Conservation (phyloP, 768 basidiomycete genomes). For the Rhodotorula graminis region DNA sequence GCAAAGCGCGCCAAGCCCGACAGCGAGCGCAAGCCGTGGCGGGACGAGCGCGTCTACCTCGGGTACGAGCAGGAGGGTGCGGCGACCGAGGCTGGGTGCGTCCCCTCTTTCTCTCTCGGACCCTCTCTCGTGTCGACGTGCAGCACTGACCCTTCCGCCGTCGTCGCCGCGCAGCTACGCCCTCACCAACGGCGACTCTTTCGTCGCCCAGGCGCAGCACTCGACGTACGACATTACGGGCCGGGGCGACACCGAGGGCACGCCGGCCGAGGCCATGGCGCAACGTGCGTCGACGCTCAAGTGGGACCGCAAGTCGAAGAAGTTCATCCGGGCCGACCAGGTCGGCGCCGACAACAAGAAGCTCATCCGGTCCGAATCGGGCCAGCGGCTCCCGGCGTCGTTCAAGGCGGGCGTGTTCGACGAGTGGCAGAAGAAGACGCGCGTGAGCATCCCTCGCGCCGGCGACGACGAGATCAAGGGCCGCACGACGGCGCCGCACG, state of each 20-base stretch:
- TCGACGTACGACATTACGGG: constrained; percentile 76
- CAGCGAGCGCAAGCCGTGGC: constrained; percentile 54
- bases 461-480: constrained; percentile 66
- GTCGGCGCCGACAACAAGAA: constrained; percentile 88
- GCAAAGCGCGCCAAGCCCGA: constrained; percentile 47
- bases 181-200: constrained; percentile 75
- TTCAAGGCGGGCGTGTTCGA: constrained; percentile 92
- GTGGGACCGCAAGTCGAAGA: constrained; percentile 97
- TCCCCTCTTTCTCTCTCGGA: constrained; percentile 11
- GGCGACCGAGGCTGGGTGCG: constrained; percentile 81
- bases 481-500: constrained; percentile 4
- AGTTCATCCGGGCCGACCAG: constrained; percentile 79
- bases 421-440: constrained; percentile 83
- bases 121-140: neutral
- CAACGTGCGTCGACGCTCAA: constrained; percentile 58
- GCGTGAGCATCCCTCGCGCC: constrained; percentile 66
- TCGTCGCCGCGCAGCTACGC: constrained; percentile 62
- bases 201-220: constrained; percentile 72
- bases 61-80: constrained; percentile 84
- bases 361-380: constrained; percentile 86
- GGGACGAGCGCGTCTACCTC: constrained; percentile 84
- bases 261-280: constrained; percentile 52
- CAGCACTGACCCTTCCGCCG: neutral
- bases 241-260: constrained; percentile 62
- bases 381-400: constrained; percentile 79